Evolutionary conservation across 2,329 filamentous ascomycete species (phyloP), one percentile per base, ranked within the genome.

Genomic region (Aureobasidium pullulans): DNA sequence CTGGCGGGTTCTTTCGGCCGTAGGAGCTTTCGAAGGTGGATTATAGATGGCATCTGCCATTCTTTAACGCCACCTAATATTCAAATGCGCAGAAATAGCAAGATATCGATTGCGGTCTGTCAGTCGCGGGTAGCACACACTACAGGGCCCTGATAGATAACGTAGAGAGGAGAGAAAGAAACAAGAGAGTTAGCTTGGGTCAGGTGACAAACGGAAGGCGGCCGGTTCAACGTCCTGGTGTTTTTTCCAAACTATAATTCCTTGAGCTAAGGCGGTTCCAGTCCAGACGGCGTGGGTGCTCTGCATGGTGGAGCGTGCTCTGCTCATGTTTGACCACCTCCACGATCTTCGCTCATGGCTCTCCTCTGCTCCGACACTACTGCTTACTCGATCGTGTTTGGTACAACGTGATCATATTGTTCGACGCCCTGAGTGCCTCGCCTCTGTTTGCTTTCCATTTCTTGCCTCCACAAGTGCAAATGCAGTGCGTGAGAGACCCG

Each of bases 1-100:
- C 34, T 59, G 44, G 37, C 44, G 46, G 37, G 56, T 40, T 59
- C 40, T 53, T 47, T 50, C 57, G 57, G 57, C 57, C 57, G 57
- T 44, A 46, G 44, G 15, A 44, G 46, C 47, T 46, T 52, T 46
- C 39, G 31, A 48, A 28, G 57, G 40, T 52, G 39, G 39, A 31
- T 59, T 53, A n/a, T 39, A 36, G 23, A 50, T 42, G 46, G 36
- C 57, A 46, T 59, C 48, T 37, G 47, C 57, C 57, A 59, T 59
- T 42, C 43, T 58, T 42, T 29, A 19, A 48, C 54, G 54, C 54
- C 54, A 57, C 54, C 42, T 15, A 11, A 39, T 47, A 19, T 23
- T 37, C 15, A 31, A 40, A 32, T 34, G 19, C 54, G 43, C 43
- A 48, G 34, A n/a, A 48, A 48, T 16, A 9, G 32, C 43, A 39